phyloP scores from a whole-genome alignment of 768 basidiomycete species.

The Lentinula detonsa region DNA sequence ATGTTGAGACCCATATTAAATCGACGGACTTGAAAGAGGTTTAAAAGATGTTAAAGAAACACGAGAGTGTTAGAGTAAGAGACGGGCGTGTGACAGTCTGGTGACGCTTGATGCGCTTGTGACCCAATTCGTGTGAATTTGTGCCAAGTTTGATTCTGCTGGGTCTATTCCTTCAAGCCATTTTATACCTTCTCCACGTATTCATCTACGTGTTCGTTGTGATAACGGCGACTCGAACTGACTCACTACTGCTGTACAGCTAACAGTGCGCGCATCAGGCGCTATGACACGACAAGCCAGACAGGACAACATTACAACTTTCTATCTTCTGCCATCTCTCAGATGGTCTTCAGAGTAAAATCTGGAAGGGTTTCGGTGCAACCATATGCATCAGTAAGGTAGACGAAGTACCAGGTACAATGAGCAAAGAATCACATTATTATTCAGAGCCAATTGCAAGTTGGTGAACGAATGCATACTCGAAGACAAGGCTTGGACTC shows the following conservation, averaged over 20 bases:
- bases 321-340: too few relatives aligned
- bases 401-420: too few relatives aligned
- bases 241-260: neutral
- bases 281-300: neutral
- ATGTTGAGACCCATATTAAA: slow-evolving; percentile 72
- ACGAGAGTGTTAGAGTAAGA: slow-evolving; percentile 19
- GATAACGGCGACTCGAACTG: neutral
- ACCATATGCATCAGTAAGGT: too few relatives aligned
- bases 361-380: too few relatives aligned
- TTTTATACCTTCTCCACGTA: slow-evolving; percentile 7
- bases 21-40: slow-evolving; percentile 19
- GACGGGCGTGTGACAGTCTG: neutral
- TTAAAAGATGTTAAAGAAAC: slow-evolving; percentile 13
- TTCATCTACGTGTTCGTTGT: neutral
- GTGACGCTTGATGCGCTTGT: neutral
- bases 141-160: neutral
- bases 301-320: neutral
- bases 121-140: neutral
- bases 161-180: slow-evolving; percentile 2
- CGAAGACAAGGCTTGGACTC: too few relatives aligned
- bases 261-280: neutral
- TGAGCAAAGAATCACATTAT: too few relatives aligned
- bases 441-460: too few relatives aligned
- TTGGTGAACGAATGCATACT: too few relatives aligned
- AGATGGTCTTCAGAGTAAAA: too few relatives aligned